Evolutionary conservation across 2,329 filamentous ascomycete genomes (phyloP).

Genomic region (Exophiala sp.): DNA sequence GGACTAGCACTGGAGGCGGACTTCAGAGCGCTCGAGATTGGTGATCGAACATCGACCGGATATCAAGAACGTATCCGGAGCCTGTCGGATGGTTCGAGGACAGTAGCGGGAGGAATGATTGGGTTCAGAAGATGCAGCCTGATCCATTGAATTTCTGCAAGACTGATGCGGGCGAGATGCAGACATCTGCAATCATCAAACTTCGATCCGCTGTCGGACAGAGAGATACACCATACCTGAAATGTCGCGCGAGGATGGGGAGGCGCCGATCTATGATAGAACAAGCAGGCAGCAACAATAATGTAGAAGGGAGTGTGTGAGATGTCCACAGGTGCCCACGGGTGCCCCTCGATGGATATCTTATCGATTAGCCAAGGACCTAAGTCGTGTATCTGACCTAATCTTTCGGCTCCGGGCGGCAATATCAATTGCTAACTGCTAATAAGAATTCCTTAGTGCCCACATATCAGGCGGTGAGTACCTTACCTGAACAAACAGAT

Average conservation of each 20-base stretch:
- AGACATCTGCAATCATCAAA: background rate
- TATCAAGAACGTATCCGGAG: conserved; percentile 18
- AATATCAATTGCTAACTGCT: too few relatives aligned
- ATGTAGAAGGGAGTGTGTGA: background rate
- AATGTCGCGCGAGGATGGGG: background rate
- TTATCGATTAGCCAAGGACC: background rate
- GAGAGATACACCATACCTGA: too few relatives aligned
- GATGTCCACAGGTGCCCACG: background rate
- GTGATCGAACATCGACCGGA: conserved; percentile 4
- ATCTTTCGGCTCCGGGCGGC: too few relatives aligned
- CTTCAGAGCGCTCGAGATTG: conserved; percentile 1
- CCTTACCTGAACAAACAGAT: background rate
- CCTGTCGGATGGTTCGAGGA: background rate
- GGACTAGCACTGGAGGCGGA: too few relatives aligned
- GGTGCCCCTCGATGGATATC: background rate
- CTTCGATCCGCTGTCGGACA: background rate
- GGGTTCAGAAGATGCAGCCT: too few relatives aligned
- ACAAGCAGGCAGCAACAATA: background rate
- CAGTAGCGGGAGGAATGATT: too few relatives aligned
- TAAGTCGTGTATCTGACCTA: too few relatives aligned
- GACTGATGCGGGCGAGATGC: conserved; percentile 8
- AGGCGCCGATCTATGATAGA: background rate
- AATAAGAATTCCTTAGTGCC: too few relatives aligned
- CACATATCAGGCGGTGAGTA: background rate
- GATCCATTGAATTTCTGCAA: background rate